Evolutionary conservation across 805 yeast genomes (phyloP), one percentile per base, ranked within the genome.

Genomic region (Clavispora phyllophila): DNA sequence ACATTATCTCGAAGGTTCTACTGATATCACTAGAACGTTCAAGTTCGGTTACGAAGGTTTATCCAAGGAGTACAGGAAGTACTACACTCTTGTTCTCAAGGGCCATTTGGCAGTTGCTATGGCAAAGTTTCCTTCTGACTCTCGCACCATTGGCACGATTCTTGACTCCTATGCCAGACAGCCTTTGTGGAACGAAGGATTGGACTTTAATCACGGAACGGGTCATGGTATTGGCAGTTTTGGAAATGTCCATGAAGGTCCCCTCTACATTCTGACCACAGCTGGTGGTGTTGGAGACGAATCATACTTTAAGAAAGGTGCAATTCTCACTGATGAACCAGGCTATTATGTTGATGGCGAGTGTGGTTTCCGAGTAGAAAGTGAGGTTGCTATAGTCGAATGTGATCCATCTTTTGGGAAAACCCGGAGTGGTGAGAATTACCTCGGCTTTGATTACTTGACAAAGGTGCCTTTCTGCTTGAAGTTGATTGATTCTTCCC

Each of bases 171-270:
- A 89, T 40, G 96, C 96, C 0, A 75, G 99, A 49, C 89, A 84
- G 61, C 82, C 78, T 40, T 66, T 93, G 46, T 86, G 95, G 89
- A 70, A 78, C 31, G 72, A 79, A 40, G 98, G 98, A 0, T 68
- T 87, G 38, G 93, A 87, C 60, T 93, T 86, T 60, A 78, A 82
- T 49, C 99, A 93, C 63, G 98, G 99, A 9, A 88, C 98, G 0
- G 96, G 98, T 2, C 99, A 93, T 63, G 99, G 99, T 4, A 85
- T 93, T n/a, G 98, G 96, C 2, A 75, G 90, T 17, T 91, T 75
- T 59, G 78, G 95, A 36, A 84, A 84, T 60, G 98, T 93, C 14
- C 99, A 93, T 61, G 96, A 95, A 57, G 93, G 95, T 0, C 98
- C 98, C 1, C 75, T 91, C 42, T 95, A 90, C 13, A 80, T 93